These are phyloP conservation scores for Globisporangium takayamanum DNA, from an alignment of 352 stramenopile species.

Conservation along the genomic window DNA sequence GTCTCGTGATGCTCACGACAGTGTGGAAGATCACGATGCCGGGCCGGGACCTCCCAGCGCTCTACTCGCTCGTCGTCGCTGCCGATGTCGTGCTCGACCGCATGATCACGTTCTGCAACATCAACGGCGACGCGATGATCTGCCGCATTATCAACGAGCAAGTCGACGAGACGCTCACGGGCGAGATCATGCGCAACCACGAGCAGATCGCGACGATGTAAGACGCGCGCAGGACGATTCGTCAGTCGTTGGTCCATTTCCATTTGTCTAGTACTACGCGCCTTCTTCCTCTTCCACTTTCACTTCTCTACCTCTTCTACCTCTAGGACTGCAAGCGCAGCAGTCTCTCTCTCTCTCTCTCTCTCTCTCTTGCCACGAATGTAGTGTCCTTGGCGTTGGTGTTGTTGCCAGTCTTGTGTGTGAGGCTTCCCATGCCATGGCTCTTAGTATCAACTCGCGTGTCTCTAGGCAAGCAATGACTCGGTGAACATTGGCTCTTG, in stretches of 20 bases:
- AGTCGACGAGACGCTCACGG: conserved; percentile 10
- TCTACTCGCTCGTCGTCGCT: conserved; percentile 60
- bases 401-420: too few relatives aligned
- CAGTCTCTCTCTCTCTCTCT: not conserved
- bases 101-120: conserved; percentile 66
- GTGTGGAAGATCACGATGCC: conserved; percentile 72
- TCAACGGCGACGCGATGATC: conserved; percentile 70
- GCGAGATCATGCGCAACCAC: conserved; percentile 20
- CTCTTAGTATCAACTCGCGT: too few relatives aligned
- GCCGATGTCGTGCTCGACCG: conserved; percentile 71
- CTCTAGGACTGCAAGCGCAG: not conserved
- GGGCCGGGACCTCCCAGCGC: conserved; percentile 31
- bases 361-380: not conserved
- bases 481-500: too few relatives aligned
- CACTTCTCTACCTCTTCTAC: not conserved
- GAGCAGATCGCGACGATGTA: conserved; percentile 15
- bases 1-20: conserved; percentile 54
- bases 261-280: not conserved
- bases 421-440: too few relatives aligned
- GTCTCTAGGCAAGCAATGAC: too few relatives aligned
- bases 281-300: too few relatives aligned
- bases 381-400: too few relatives aligned
- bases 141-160: conserved; percentile 68
- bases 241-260: too few relatives aligned
- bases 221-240: not conserved